A percentile compares a stretch with the other conserved stretches of the same genome.
Evolutionary conservation across 2,329 filamentous ascomycete species (phyloP).

Genomic region (Alternaria gansuensis): DNA sequence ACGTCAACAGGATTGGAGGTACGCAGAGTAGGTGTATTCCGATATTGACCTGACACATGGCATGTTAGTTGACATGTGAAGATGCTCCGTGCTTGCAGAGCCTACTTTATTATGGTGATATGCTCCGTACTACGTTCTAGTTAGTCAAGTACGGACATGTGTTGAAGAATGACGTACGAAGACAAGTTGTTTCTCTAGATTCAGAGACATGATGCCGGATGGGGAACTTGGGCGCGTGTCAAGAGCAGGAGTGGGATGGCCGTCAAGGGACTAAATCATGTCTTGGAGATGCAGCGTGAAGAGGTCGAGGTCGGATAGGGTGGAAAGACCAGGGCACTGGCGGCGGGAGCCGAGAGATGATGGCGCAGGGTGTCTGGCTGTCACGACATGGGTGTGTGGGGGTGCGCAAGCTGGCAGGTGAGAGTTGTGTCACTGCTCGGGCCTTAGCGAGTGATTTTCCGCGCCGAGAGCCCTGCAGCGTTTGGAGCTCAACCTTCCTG

Average conservation of each 20-base stretch:
- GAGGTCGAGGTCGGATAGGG: conserved; percentile 6
- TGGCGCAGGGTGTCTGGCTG: conserved; percentile 34
- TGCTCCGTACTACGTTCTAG: conserved; percentile 73
- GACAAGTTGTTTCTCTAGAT: conserved; percentile 81
- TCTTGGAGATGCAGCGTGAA: conserved; percentile 29
- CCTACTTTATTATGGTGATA: conserved; percentile 78
- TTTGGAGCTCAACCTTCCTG: conserved; percentile 15
- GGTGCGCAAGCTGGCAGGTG: conserved; percentile 35
- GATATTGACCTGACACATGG: conserved; percentile 69
- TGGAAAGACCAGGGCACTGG: conserved; percentile 22
- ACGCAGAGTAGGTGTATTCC: conserved; percentile 83
- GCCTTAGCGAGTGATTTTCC: conserved; percentile 32
- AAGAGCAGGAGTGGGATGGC: conserved; percentile 30
- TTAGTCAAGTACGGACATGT: conserved; percentile 22
- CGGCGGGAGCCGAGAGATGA: conserved; percentile 30
- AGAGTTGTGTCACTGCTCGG: conserved; percentile 21
- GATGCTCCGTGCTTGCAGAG: conserved; percentile 14
- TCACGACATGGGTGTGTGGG: conserved; percentile 40
- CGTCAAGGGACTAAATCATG: conserved; percentile 38
- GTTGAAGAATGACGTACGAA: conserved; percentile 68
- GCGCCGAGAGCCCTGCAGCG: conserved; percentile 25
- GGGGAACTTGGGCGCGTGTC: conserved; percentile 40
- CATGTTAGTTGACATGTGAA: conserved; percentile 37
- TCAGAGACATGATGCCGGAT: conserved; percentile 64
- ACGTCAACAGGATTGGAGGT: conserved; percentile 75